Evolutionary conservation across 2,329 filamentous ascomycete genomes (phyloP), one percentile per base, ranked within the genome.

Genomic region (Drechslerella coelobrocha): DNA sequence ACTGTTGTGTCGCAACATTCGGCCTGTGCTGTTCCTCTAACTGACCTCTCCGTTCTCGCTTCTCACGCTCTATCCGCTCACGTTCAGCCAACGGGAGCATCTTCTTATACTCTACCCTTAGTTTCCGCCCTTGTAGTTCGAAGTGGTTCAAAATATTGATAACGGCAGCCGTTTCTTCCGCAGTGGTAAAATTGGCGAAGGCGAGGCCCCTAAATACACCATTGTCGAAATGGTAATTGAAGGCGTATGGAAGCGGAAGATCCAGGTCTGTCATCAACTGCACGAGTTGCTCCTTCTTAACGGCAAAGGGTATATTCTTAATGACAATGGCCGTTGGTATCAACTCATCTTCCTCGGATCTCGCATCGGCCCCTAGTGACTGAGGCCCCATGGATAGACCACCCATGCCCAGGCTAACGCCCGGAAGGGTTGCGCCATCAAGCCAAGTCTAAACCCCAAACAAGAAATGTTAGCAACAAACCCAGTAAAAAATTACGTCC

Each of bases 171-270:
- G 94, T 99, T 79, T 99, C 94, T 74, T 97, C 90, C 0, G 94
- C 87, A 14, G 91, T 96, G 34, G 94, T 96, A 79, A 97, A 99
- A 81, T 99, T 99, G 78, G 94, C 94, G 81, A 99, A 99, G 1
- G 94, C 94, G 55, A 99, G 83, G 5, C 94, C 94, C 65, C 94
- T 85, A 82, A 99, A 99, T 26, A 99, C 92, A 26, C 94, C 94
- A 76, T 96, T 95, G 78, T 99, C 94, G 78, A 99, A 99, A 80
- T 99, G 94, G 77, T 99, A 97, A 83, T 99, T 99, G 84, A 99
- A 99, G 10, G 94, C 94, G 78, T 99, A 99, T 0, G 94, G 94
- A 75, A 97, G 86, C 0, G 94, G 94, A 39, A 99, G 85, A 74
- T 91, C 89, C 84, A 97, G 86, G 19, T 96, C 91, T 7, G 92